Evolutionary conservation across 495 filamentous ascomycete genomes (phyloP).

Genomic region (Articulospora tetracladia): DNA sequence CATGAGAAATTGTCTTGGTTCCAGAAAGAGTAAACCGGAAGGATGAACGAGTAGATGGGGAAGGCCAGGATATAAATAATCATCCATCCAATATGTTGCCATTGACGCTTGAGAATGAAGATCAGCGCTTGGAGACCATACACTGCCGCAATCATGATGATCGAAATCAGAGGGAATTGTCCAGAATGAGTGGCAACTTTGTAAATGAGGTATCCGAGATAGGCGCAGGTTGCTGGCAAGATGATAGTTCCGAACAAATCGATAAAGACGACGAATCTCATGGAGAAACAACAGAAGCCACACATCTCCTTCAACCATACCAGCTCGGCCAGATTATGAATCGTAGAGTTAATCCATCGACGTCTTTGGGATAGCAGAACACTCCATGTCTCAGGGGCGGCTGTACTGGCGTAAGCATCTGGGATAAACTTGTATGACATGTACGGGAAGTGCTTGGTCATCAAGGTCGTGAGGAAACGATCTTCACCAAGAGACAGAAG

Average conservation of each 20-base stretch:
- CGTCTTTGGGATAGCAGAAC: conserved; percentile 92
- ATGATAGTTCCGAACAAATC: conserved; percentile 93
- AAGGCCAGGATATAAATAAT: conserved; percentile 94
- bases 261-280: conserved; percentile 96
- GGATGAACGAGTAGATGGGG: conserved; percentile 87
- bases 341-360: conserved; percentile 98
- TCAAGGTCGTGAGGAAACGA: conserved; percentile 93
- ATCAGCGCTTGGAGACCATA: conserved; percentile 95
- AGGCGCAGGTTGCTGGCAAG: conserved; percentile 85
- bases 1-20: conserved; percentile 97
- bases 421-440: conserved; percentile 97
- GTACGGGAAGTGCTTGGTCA: conserved; percentile 92
- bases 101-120: conserved; percentile 93
- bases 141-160: conserved; percentile 82
- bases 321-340: conserved; percentile 91
- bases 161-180: conserved; percentile 79
- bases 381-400: conserved; percentile 89
- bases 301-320: conserved; percentile 87
- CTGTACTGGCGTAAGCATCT: conserved; percentile 87
- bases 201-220: conserved; percentile 89
- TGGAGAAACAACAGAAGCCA: conserved; percentile 98
- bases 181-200: conserved; percentile 64
- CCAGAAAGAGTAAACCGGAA: conserved; percentile 98
- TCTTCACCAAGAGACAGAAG: conserved; percentile 92
- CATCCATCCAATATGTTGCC: conserved; percentile 99